A percentile compares a stretch with the other conserved stretches of the same genome.
These are phyloP conservation scores for Sclerotinia borealis DNA, from an alignment of 2,329 filamentous ascomycete species.

Conservation along the genomic window DNA sequence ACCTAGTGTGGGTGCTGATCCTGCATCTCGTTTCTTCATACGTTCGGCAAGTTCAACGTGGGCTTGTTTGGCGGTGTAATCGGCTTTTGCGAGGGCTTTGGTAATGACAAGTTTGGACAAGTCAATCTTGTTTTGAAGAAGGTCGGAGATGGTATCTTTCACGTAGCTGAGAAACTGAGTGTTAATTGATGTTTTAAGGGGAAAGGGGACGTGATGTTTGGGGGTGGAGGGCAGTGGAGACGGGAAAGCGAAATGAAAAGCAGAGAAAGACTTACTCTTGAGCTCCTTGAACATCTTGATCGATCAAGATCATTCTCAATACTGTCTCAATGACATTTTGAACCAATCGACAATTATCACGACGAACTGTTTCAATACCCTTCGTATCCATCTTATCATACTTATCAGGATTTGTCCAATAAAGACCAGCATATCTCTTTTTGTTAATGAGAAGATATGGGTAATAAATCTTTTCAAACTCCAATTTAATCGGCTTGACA, in stretches of 20 bases:
- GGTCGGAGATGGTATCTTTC: conserved; percentile 89
- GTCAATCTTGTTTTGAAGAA: conserved; percentile 95
- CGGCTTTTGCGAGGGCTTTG: conserved; percentile 85
- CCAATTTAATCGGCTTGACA: conserved; percentile 93
- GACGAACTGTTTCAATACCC: conserved; percentile 94
- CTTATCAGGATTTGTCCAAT: conserved; percentile 91
- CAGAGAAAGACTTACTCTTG: conserved; percentile 66
- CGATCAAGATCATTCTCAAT: conserved; percentile 89
- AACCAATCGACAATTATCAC: conserved; percentile 93
- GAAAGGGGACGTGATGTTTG: not conserved
- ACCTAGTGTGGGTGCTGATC: conserved; percentile 84
- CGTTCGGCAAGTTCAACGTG: conserved; percentile 92
- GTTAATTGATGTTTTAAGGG: not conserved
- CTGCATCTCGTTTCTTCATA: conserved; percentile 95
- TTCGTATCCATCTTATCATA: conserved; percentile 99
- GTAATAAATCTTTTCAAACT: conserved; percentile 99
- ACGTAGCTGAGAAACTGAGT: conserved; percentile 61
- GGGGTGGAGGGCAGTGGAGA: not conserved
- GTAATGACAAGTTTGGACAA: conserved; percentile 99
- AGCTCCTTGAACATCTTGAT: conserved; percentile 81
- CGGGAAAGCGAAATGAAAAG: not conserved
- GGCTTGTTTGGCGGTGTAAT: conserved; percentile 88
- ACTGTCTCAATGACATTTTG: conserved; percentile 98
- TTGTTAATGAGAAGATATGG: conserved; percentile 99
- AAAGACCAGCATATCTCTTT: conserved; percentile 96